Base-by-base conservation (phyloP, 768 basidiomycete genomes). In the Amanita pallidorosea region DNA sequence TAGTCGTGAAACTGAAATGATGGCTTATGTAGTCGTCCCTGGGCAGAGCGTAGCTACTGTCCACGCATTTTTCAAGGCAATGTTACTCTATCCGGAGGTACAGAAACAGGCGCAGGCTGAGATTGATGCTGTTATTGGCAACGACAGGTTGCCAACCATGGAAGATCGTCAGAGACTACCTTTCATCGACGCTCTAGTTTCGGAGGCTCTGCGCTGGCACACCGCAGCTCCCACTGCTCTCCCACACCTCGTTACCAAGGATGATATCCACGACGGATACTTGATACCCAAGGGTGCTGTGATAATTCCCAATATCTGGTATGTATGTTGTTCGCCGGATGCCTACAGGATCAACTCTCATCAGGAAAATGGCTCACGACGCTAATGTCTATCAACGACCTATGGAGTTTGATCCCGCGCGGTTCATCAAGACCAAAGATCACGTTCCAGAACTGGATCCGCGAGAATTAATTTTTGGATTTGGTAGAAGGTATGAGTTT, bases 381-480 rank as follows among this genome's bases (percentile, higher is more conserved):
- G 63, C 70, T 3, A 53, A 49, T 15, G 63, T 59, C 11, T 76
- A 76, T 55, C 53, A 67, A 15, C 66, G 75, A 17, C 76, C 77
- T 1, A 63, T 66, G 54, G 55, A 48, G 11, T 79, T 79, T 58
- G 68, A 66, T 17, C 77, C 77, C 1, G 70, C 70, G 25, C 66
- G 77, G 7, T 77, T 75, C 62, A 60, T 79, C 17, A 53, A 58
- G 57, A 67, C 31, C 2, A 65, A 58, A 15, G 63, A 63, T 7
- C 58, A 65, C 18, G 56, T 63, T 23, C 64, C 70, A 6, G 70
- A 75, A 51, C 55, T 44, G 13, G 75, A 77, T 44, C 73, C 77
- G 11, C 68, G 68, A n/a, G 60, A 62, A 4, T 58, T 72, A 34
- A 72, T 70, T 47, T 81, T 79, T 51, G 79, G 79, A 2, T 81